phyloP scores from a whole-genome alignment of 352 stramenopile genomes.

The Phytopythium cucurbitacearum region DNA sequence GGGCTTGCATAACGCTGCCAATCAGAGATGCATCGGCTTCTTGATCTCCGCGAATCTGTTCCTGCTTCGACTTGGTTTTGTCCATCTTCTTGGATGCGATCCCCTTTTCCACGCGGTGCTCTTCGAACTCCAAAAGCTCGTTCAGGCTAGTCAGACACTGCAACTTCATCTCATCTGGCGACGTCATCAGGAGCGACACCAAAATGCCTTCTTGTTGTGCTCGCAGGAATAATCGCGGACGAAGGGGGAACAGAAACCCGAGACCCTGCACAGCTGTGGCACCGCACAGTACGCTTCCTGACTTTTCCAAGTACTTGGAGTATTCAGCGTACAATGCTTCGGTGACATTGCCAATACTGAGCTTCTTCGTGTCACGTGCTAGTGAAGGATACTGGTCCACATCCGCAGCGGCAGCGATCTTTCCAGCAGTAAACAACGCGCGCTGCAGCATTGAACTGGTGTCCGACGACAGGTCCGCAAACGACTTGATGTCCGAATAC shows the following conservation, averaged over 20 bases:
- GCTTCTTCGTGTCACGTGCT: constrained; percentile 17
- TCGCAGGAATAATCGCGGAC: constrained; percentile 61
- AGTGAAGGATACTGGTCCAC: constrained; percentile 43
- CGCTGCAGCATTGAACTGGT: constrained; percentile 57
- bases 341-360: constrained; percentile 48
- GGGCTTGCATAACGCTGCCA: constrained; percentile 82
- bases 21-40: constrained; percentile 84
- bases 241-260: constrained; percentile 70
- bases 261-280: constrained; percentile 80
- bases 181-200: constrained; percentile 32
- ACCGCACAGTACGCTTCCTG: constrained; percentile 37
- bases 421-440: constrained; percentile 63
- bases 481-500: constrained; percentile 29
- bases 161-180: constrained; percentile 41
- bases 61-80: constrained; percentile 57
- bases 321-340: constrained; percentile 64
- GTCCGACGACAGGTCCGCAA: constrained; percentile 28
- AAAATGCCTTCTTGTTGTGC: constrained; percentile 72
- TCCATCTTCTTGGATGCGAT: constrained; percentile 30
- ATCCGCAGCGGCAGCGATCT: constrained; percentile 66
- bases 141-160: constrained; percentile 78
- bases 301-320: constrained; percentile 34
- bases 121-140: constrained; percentile 64
- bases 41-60: constrained; percentile 83
- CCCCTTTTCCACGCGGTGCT: constrained; percentile 60